Evolutionary conservation across 768 basidiomycete genomes (phyloP), one percentile per base, ranked within the genome.

Genomic region (Naganishia vaughanmartiniae): DNA sequence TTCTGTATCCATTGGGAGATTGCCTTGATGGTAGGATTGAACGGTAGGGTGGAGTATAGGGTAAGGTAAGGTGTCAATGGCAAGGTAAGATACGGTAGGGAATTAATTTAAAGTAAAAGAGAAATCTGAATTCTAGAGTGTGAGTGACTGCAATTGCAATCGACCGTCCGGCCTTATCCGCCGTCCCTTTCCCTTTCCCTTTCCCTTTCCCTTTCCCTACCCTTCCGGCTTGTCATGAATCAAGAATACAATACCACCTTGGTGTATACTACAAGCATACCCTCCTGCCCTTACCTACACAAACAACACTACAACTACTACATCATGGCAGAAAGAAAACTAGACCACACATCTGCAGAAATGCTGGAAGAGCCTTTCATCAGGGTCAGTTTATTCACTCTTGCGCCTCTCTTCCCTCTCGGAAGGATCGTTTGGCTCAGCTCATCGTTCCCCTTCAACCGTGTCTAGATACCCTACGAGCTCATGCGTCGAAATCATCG

Each of bases 331-430:
- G 55, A 69, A 54, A 57, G 58, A 42, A 67, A 67, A 57, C 31
- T 72, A 42, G 71, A 72, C 55, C 57, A 65, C 31, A n/a, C 71
- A 9, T 26, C 71, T 0, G 55, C 65, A 26, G 71, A 72, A 53
- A 72, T 81, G 26, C 75, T 81, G 6, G 78, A 81, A 56, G 80
- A 81, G 68, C 78, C 80, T 1, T 67, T 78, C 56, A 76, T 81
- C 33, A 53, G 78, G 54, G 80, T 78, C 56, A 51, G 77, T 66
- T 15, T 19, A 7, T 57, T 45, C 42, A n/a, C n/a, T n/a, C 19
- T 30, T 36, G 26, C 67, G 46, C 11, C 36, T 26, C 45, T 26
- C 19, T 42, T 2, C 17, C 42, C 42, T n/a, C 42, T 42, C 42
- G 42, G 42, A 2, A 42, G 17, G 6, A 51, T 51, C 48, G n/a